Conservation (phyloP, 331 rosid genomes). For the Acacia concinna region DNA sequence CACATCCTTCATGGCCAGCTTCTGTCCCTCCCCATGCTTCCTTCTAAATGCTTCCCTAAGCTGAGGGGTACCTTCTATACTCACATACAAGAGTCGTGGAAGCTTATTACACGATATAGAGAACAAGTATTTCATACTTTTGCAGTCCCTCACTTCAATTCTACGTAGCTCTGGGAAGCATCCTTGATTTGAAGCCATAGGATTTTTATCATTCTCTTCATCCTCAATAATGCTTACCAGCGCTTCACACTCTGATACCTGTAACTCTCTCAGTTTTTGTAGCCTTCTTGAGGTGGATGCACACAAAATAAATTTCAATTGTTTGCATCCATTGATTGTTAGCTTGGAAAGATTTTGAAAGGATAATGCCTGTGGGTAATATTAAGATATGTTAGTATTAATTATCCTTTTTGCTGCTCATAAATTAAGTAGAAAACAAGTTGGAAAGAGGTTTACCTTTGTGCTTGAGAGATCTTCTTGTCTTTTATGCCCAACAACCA, state of each 20-base stretch:
- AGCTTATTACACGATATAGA: neutral
- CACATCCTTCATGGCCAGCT: neutral
- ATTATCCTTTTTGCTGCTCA: no score
- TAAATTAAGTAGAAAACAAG: no score
- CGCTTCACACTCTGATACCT: neutral
- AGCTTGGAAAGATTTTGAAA: neutral
- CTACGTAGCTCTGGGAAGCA: neutral
- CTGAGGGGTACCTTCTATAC: neutral
- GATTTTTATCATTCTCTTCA: neutral
- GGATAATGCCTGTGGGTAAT: neutral
- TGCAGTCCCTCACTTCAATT: neutral
- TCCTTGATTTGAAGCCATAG: neutral
- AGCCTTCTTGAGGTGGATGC: constrained; percentile 5
- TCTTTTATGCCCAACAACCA: neutral
- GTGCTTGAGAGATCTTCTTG: no score
- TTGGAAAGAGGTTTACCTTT: no score
- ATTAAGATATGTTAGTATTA: no score
- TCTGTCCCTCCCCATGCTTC: neutral
- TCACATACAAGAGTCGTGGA: neutral
- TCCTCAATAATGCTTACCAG: constrained; percentile 25
- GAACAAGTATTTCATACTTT: neutral
- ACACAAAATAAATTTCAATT: constrained; percentile 5
- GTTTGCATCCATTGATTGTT: fast-evolving
- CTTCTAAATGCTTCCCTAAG: neutral
- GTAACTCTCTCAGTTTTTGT: neutral